phyloP scores from a whole-genome alignment of 2,329 filamentous ascomycete species.

The Trichoderma sp. region DNA sequence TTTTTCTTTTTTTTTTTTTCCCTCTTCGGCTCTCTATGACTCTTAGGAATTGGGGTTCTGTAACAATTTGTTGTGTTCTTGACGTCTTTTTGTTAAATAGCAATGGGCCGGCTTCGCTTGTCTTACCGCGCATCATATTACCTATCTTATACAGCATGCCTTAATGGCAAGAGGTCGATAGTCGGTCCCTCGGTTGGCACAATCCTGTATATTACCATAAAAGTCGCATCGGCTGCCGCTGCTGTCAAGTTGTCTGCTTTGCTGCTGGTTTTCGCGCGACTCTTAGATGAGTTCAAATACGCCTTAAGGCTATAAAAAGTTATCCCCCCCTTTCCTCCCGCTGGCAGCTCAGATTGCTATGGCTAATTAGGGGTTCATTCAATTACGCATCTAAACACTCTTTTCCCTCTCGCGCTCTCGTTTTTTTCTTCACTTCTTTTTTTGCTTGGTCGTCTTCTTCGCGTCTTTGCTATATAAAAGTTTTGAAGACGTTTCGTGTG shows the following conservation, averaged over 20 bases:
- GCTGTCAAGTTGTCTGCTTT: slow-evolving; percentile 35
- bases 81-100: slow-evolving; percentile 27
- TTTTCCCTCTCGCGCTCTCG: not conserved
- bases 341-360: slow-evolving; percentile 26
- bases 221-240: slow-evolving; percentile 45
- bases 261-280: slow-evolving; percentile 33
- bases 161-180: slow-evolving; percentile 35
- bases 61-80: slow-evolving; percentile 24
- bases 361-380: slow-evolving; percentile 7
- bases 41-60: slow-evolving; percentile 30
- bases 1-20: slow-evolving; percentile 25
- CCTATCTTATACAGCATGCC: slow-evolving; percentile 29
- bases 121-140: slow-evolving; percentile 24
- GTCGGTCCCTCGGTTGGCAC: slow-evolving; percentile 37
- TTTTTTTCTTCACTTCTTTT: not conserved
- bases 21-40: slow-evolving; percentile 22
- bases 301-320: slow-evolving; percentile 34
- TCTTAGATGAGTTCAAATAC: slow-evolving; percentile 38
- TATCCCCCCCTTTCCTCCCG: slow-evolving; percentile 24
- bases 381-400: not conserved
- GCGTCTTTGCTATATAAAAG: not conserved
- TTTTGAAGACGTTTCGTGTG: not conserved
- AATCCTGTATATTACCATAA: slow-evolving; percentile 56
- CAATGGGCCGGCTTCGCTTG: slow-evolving; percentile 28
- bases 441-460: not conserved